Evolutionary conservation across 2,329 filamentous ascomycete species (phyloP).

Genomic region (Scytalidium sp.): DNA sequence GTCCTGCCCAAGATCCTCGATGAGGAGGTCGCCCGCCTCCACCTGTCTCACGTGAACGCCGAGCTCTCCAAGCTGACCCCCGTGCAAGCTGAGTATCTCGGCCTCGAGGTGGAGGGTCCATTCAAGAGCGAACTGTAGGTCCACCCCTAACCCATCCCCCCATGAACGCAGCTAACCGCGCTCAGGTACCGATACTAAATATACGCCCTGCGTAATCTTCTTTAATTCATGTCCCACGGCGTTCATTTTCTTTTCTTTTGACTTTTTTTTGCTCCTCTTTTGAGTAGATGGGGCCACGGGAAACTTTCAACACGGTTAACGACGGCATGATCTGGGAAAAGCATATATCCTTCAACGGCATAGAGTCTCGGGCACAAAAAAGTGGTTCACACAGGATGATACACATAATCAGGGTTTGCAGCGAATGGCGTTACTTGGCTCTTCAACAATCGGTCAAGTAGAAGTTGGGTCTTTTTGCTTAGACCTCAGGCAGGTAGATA

Average conservation of each 20-base stretch:
- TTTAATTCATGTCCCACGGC: conserved; percentile 3
- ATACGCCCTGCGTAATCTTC: too few species aligned
- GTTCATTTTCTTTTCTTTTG: conserved; percentile 10
- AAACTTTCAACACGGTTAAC: conserved; percentile 42
- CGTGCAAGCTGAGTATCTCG: conserved; percentile 93
- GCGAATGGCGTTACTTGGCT: conserved; percentile 34
- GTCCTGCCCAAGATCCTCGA: conserved; percentile 98
- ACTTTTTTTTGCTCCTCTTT: conserved; percentile 18
- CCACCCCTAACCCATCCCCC: background rate
- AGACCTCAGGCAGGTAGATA: conserved; percentile 13
- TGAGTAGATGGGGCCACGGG: conserved; percentile 9
- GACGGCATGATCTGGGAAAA: conserved; percentile 59
- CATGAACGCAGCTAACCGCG: conserved; percentile 10
- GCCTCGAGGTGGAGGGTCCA: conserved; percentile 80
- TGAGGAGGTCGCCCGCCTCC: conserved; percentile 94
- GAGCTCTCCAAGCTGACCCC: conserved; percentile 84
- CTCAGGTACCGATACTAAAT: conserved; percentile 32
- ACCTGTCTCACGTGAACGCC: conserved; percentile 89
- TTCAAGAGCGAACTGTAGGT: conserved; percentile 93
- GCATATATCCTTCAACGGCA: conserved; percentile 63
- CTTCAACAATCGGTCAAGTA: conserved; percentile 36
- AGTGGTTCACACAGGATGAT: conserved; percentile 31
- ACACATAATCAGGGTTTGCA: conserved; percentile 23
- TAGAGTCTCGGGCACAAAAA: conserved; percentile 27
- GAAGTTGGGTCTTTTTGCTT: conserved; percentile 26